Evolutionary conservation across 805 yeast species (phyloP).

Genomic region (Pichia cephalocereana): DNA sequence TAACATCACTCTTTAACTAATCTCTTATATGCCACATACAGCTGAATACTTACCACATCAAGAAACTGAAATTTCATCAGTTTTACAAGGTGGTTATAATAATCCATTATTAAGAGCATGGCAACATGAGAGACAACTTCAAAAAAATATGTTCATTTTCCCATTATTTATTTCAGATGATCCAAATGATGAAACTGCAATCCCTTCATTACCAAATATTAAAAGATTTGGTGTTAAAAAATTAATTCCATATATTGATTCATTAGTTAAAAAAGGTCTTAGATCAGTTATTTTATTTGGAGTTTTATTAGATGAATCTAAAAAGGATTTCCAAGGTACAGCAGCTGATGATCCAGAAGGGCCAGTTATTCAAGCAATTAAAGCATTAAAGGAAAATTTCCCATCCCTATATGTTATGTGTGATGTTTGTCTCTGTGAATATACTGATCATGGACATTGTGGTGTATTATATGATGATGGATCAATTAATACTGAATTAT

Average conservation of each 20-base stretch:
- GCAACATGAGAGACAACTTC: slow-evolving; percentile 80
- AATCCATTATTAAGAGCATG: slow-evolving; percentile 84
- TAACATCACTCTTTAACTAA: too few relatives aligned
- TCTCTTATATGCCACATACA: slow-evolving; percentile 30
- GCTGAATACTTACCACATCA: slow-evolving; percentile 60
- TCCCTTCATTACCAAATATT: slow-evolving; percentile 80
- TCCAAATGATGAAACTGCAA: slow-evolving; percentile 67
- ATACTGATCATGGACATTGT: slow-evolving; percentile 97
- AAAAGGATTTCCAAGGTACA: slow-evolving; percentile 74
- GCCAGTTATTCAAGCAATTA: slow-evolving; percentile 80
- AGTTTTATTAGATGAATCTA: slow-evolving; percentile 68
- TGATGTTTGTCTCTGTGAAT: slow-evolving; percentile 95
- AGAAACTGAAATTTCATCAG: slow-evolving; percentile 57
- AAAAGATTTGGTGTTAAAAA: slow-evolving; percentile 79
- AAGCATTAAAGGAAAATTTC: slow-evolving; percentile 50
- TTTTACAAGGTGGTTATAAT: slow-evolving; percentile 90
- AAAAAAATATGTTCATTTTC: slow-evolving; percentile 84
- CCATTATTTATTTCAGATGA: slow-evolving; percentile 81
- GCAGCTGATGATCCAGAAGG: slow-evolving; percentile 95
- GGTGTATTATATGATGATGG: slow-evolving; percentile 88
- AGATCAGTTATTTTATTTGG: slow-evolving; percentile 86
- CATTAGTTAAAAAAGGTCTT: slow-evolving; percentile 72
- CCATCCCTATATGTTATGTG: slow-evolving; percentile 84
- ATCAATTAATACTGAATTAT: slow-evolving; percentile 58
- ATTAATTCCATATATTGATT: slow-evolving; percentile 59